phyloP scores from a whole-genome alignment of 129 eudicot species.

The Lactuca sativa region DNA sequence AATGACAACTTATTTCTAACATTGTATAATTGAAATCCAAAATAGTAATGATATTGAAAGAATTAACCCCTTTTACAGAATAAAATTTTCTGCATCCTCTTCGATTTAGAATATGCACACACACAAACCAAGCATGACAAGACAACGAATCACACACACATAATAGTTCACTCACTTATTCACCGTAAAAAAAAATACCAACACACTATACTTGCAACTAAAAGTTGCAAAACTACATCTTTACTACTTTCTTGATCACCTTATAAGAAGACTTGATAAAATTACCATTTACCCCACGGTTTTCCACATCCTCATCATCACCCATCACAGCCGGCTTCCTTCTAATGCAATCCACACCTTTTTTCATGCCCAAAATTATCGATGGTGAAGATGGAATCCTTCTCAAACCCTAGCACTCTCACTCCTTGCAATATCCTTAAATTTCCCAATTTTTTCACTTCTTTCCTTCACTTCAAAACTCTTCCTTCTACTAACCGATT shows the following conservation, averaged over 20 bases:
- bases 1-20: neutral
- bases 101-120: conserved; percentile 8
- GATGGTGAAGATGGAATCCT: conserved; percentile 96
- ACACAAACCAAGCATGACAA: conserved; percentile 19
- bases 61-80: neutral
- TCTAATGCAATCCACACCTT: conserved; percentile 88
- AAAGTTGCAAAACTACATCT: conserved; percentile 40
- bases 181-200: conserved; percentile 19
- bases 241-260: conserved; percentile 73
- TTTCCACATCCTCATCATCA: conserved; percentile 52
- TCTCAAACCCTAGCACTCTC: conserved; percentile 74
- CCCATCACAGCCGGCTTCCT: conserved; percentile 61
- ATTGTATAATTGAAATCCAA: neutral
- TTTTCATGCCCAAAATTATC: conserved; percentile 78
- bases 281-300: conserved; percentile 31
- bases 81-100: neutral
- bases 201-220: conserved; percentile 35
- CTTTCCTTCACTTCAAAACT: conserved; percentile 43
- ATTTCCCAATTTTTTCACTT: conserved; percentile 43
- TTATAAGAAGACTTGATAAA: conserved; percentile 65
- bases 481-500: conserved; percentile 30
- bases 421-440: conserved; percentile 54
- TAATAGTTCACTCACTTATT: conserved; percentile 36
- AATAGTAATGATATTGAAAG: no score
- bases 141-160: conserved; percentile 30